Conservation (phyloP, 768 basidiomycete genomes). For the Gymnopilus junonius region DNA sequence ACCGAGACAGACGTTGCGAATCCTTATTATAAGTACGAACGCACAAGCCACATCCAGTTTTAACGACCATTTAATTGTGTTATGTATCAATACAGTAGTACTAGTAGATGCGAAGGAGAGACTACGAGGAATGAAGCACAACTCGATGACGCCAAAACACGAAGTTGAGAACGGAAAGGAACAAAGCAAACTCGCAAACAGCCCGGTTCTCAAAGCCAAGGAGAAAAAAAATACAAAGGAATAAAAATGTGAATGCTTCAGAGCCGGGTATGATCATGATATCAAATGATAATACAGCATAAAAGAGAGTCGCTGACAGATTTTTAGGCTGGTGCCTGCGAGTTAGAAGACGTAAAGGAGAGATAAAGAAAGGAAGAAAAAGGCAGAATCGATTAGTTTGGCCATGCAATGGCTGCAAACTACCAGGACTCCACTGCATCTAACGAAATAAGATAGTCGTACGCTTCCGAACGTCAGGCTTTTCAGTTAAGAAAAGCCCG, state of each 20-base stretch:
- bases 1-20: too few relatives aligned
- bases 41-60: neutral
- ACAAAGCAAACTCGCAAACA: conserved; percentile 18
- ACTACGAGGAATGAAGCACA: conserved; percentile 14
- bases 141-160: neutral
- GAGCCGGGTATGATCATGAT: conserved; percentile 16
- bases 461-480: conserved; percentile 10
- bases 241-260: conserved; percentile 4
- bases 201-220: conserved; percentile 10
- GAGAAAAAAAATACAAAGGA: conserved; percentile 6
- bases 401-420: conserved; percentile 16
- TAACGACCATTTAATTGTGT: conserved; percentile 18
- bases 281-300: conserved; percentile 2
- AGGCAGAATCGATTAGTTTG: conserved; percentile 9
- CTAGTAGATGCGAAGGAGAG: conserved; percentile 17
- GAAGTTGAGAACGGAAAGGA: conserved; percentile 6
- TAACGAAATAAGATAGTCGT: conserved; percentile 12
- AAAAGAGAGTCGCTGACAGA: conserved; percentile 17
- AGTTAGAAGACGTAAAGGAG: conserved; percentile 9
- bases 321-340: conserved; percentile 14
- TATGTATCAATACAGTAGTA: conserved; percentile 2
- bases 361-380: conserved; percentile 11
- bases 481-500: conserved; percentile 13
- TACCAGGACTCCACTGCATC: conserved; percentile 11
- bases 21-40: neutral